These are phyloP conservation scores for Trichosanthes cucumerina DNA, from an alignment of 306 rosid genomes.

Conservation along the genomic window DNA sequence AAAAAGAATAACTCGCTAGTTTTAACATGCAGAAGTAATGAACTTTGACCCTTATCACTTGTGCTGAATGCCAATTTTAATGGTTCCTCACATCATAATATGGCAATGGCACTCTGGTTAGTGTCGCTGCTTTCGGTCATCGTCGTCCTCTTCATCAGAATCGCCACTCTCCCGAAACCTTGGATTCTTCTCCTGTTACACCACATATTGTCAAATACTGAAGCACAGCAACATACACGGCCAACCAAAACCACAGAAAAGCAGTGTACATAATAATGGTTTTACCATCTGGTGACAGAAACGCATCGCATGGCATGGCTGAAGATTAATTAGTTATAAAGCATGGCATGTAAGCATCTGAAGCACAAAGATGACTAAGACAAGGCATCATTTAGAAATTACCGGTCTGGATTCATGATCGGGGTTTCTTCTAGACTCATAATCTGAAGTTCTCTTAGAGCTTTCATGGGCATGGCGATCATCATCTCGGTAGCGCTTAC, in stretches of 20 bases:
- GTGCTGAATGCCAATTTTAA: background rate
- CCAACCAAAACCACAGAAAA: background rate
- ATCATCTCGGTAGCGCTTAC: constrained; percentile 80
- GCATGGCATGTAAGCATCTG: background rate
- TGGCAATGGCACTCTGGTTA: constrained; percentile 3
- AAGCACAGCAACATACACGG: background rate
- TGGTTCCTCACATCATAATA: background rate
- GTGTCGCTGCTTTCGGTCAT: constrained; percentile 48
- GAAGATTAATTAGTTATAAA: background rate
- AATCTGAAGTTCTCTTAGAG: constrained; percentile 60
- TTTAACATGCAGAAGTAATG: background rate
- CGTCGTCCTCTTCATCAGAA: constrained; percentile 92
- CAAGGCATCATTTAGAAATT: constrained; percentile 16
- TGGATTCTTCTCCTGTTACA: constrained; percentile 84
- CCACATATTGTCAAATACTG: background rate
- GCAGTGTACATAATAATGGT: background rate
- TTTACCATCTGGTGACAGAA: background rate
- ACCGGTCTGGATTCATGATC: constrained; percentile 83
- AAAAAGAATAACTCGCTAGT: background rate
- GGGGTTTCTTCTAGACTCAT: constrained; percentile 58
- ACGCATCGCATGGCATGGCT: background rate
- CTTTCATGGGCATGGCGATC: constrained; percentile 52
- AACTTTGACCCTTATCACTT: background rate
- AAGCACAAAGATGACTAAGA: constrained; percentile 2
- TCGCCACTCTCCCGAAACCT: constrained; percentile 97